Percentiles rank a stretch among this genome's conserved stretches.
Evolutionary conservation across 2,329 filamentous ascomycete species (phyloP).

Genomic region (Chaetomium globosum): DNA sequence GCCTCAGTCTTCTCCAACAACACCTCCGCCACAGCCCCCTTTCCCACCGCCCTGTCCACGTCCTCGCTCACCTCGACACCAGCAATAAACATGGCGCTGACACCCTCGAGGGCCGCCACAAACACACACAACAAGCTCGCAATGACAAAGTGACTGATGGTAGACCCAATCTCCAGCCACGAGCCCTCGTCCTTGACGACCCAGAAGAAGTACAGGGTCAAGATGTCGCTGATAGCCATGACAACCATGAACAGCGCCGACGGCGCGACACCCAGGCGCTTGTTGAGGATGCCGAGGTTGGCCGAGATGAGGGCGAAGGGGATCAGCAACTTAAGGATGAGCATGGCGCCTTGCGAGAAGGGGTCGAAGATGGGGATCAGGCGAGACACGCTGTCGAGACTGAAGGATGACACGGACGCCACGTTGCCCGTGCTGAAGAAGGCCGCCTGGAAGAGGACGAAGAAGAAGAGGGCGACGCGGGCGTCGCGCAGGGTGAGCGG

Average conservation of each 20-base stretch:
- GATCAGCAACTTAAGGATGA: conserved; percentile 87
- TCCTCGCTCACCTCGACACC: conserved; percentile 68
- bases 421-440: conserved; percentile 98
- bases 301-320: conserved; percentile 92
- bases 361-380: conserved; percentile 92
- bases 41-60: conserved; percentile 45
- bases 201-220: conserved; percentile 97
- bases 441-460: conserved; percentile 89
- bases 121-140: conserved; percentile 88
- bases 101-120: conserved; percentile 81
- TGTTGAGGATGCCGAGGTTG: conserved; percentile 91
- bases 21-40: conserved; percentile 25
- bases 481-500: conserved; percentile 79
- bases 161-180: conserved; percentile 96
- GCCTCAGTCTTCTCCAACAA: conserved; percentile 25
- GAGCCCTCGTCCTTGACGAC: conserved; percentile 94
- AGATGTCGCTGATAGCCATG: conserved; percentile 85
- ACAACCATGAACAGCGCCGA: conserved; percentile 92
- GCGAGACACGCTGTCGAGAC: conserved; percentile 82
- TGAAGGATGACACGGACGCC: conserved; percentile 90
- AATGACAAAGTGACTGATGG: conserved; percentile 93
- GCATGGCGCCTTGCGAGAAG: conserved; percentile 83
- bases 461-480: conserved; percentile 89
- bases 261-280: conserved; percentile 77
- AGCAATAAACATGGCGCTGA: conserved; percentile 79